A percentile compares a stretch with the other conserved stretches of the same genome.
Conservation (phyloP, 1,284 basidiomycete genomes). For the Retiboletus flavoniger region DNA sequence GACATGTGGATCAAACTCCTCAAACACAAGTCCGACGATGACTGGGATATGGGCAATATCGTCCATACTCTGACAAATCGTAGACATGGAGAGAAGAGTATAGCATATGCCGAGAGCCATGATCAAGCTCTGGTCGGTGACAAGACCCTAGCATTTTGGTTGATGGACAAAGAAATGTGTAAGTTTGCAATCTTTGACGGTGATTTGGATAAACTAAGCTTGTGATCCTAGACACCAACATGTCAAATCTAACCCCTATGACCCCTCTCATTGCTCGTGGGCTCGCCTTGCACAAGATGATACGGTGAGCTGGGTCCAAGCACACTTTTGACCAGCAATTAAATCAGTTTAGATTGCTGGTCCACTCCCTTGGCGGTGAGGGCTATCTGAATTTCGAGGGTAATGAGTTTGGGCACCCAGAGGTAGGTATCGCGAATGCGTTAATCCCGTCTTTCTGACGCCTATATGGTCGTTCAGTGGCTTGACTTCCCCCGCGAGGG, state of each 20-base stretch:
- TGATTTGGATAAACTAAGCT: slow-evolving; percentile 28
- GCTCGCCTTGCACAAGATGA: slow-evolving; percentile 95
- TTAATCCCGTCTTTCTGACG: slow-evolving; percentile 1
- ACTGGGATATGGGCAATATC: slow-evolving; percentile 89
- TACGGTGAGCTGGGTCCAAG: slow-evolving; percentile 60
- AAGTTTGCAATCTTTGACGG: slow-evolving; percentile 27
- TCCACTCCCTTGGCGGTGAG: slow-evolving; percentile 92
- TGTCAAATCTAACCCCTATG: slow-evolving; percentile 87
- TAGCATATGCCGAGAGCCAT: slow-evolving; percentile 95
- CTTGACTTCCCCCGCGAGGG: slow-evolving; percentile 97
- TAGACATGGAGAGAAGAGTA: slow-evolving; percentile 85
- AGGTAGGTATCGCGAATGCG: slow-evolving; percentile 49
- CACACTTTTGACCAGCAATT: neutral
- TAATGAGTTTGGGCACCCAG: slow-evolving; percentile 97
- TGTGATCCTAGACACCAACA: slow-evolving; percentile 76
- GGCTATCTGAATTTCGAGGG: slow-evolving; percentile 98
- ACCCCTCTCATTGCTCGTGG: slow-evolving; percentile 90
- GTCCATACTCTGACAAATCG: slow-evolving; percentile 90
- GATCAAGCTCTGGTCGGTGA: slow-evolving; percentile 98
- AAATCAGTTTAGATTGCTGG: slow-evolving; percentile 63
- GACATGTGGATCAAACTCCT: slow-evolving; percentile 99
- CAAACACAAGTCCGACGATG: slow-evolving; percentile 86
- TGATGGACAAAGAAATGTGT: slow-evolving; percentile 99
- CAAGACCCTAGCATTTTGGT: slow-evolving; percentile 97
- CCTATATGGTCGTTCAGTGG: slow-evolving; percentile 61